Evolutionary conservation across 176 grass and related monocot species (phyloP), one percentile per base, ranked within the genome.

Genomic region (Hordeum marinum): DNA sequence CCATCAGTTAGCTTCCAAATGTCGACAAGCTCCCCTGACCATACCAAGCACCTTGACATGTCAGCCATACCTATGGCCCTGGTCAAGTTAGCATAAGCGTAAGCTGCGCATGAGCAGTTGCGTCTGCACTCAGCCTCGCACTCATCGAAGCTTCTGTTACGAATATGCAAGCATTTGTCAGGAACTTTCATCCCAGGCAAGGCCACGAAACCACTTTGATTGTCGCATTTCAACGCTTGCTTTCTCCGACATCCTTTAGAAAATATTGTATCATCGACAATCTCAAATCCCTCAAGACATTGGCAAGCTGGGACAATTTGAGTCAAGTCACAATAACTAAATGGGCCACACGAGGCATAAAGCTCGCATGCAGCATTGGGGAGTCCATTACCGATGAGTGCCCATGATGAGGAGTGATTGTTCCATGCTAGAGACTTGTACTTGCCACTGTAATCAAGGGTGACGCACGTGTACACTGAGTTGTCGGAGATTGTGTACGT

Each of bases 41-140:
- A 63, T 7, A 63, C 55, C 6, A 94, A 67, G 63, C 92, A 94
- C 32, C 84, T 85, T 6, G 83, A 83, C 45, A 65, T 36, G 79
- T 87, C 80, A 1, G 1, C 39, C 1, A n/a, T 73, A 0, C 2
- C 4, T 25, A 62, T 23, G 1, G 3, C 4, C 0, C 10, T 55
- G 15, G 68, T 81, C 68, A 75, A 3, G 68, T 81, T 15, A 3
- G 21, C 59, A 8, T 81, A 87, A 31, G 92, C 77, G 15, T 94
- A 91, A 17, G 89, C 89, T 7, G 55, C 29, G 17, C 92, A 94
- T 0, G 87, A 94, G 75, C 92, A 91, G 77, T 94, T 87, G 0
- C 6, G 6, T 36, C 17, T 84, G 72, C 89, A 94, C 77, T 87
- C 73, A 4, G 72, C 87, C 6, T 18, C 68, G 11, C 78, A 88